phyloP scores from a whole-genome alignment of 257 asterid genomes.

The Scutellaria barbata region DNA sequence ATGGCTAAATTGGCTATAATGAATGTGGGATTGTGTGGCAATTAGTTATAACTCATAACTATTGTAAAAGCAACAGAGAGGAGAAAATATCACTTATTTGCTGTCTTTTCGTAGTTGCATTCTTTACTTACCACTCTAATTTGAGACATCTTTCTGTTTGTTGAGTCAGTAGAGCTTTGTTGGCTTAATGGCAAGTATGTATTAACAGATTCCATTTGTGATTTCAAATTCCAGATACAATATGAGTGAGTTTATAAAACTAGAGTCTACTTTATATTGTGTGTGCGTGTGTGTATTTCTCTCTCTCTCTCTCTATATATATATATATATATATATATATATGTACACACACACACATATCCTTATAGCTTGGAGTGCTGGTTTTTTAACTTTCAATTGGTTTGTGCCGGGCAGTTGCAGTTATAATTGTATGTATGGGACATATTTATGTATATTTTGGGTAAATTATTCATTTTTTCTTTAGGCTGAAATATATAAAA shows the following conservation, averaged over 20 bases:
- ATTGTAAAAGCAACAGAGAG: slow-evolving; percentile 3
- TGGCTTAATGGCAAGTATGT: neutral
- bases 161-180: neutral
- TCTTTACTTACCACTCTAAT: neutral
- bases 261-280: neutral
- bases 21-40: neutral
- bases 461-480: neutral
- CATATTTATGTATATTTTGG: neutral
- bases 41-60: neutral
- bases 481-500: too few relatives aligned
- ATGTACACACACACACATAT: neutral
- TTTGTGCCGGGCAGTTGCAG: slow-evolving; percentile 8
- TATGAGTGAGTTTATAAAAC: slow-evolving; percentile 10
- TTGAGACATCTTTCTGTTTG: neutral
- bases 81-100: slow-evolving; percentile 1
- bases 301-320: too few relatives aligned
- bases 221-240: neutral
- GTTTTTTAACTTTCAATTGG: neutral
- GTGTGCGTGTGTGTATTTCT: neutral
- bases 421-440: neutral
- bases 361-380: slow-evolving; percentile 2
- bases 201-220: neutral
- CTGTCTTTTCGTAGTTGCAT: neutral
- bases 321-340: neutral
- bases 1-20: neutral